Evolutionary conservation across 202 grass and related monocot species (phyloP).

Genomic region (Eragrostis tef): DNA sequence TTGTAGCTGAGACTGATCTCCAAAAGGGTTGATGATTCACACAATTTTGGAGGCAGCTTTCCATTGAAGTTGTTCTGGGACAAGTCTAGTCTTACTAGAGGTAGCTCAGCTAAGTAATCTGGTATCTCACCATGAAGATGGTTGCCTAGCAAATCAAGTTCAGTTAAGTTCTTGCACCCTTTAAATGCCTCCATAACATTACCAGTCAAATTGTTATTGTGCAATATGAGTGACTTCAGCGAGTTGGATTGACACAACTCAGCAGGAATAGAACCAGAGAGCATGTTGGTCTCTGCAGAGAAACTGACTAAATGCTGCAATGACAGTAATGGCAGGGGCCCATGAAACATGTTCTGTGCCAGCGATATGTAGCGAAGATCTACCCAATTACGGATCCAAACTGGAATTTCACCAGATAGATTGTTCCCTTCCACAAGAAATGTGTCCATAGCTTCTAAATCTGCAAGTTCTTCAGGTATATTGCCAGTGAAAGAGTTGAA

Average conservation of each 20-base stretch:
- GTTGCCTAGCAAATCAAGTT: slow-evolving; percentile 76
- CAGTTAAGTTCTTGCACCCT: slow-evolving; percentile 74
- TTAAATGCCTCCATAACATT: slow-evolving; percentile 67
- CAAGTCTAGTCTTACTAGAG: slow-evolving; percentile 75
- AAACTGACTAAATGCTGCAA: slow-evolving; percentile 66
- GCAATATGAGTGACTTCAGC: slow-evolving; percentile 61
- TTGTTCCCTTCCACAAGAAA: slow-evolving; percentile 82
- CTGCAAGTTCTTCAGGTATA: slow-evolving; percentile 70
- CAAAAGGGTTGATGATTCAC: slow-evolving; percentile 69
- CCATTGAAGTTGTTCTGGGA: slow-evolving; percentile 84
- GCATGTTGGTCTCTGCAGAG: slow-evolving; percentile 77
- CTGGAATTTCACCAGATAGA: slow-evolving; percentile 71
- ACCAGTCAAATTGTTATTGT: slow-evolving; percentile 75
- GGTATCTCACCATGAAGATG: slow-evolving; percentile 84
- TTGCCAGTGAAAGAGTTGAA: slow-evolving; percentile 71
- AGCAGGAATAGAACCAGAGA: slow-evolving; percentile 70
- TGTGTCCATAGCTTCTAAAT: slow-evolving; percentile 55
- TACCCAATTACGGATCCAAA: slow-evolving; percentile 80
- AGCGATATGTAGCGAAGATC: slow-evolving; percentile 61
- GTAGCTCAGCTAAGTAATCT: slow-evolving; percentile 71
- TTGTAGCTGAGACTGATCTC: slow-evolving; percentile 80
- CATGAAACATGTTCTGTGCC: slow-evolving; percentile 67
- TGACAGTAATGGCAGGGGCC: slow-evolving; percentile 65
- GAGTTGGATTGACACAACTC: slow-evolving; percentile 71
- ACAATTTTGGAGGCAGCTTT: slow-evolving; percentile 64